Evolutionary conservation across 2,329 filamentous ascomycete genomes (phyloP), one percentile per base, ranked within the genome.

Genomic region (Cladosporium colombiae): DNA sequence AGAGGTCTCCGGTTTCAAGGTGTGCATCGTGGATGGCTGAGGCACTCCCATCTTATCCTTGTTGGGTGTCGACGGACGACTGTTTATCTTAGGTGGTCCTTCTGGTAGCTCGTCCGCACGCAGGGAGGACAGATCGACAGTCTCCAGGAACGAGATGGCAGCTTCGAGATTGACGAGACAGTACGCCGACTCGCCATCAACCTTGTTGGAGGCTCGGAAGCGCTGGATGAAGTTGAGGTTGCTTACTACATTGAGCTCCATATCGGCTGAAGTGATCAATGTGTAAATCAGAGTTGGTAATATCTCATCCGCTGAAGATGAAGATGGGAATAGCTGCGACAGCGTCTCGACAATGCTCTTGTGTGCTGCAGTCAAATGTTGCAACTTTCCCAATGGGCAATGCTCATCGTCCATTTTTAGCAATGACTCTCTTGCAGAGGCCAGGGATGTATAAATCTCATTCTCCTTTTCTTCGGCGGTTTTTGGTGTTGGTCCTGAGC

Each of bases 241-340:
- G 81, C 94, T 98, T 74, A 97, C 92, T 64, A 93, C 90, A 76
- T 93, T 91, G 57, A 98, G 89, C 37, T 89, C 87, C 77, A 95
- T 91, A 0, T 93, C 91, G 0, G 92, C 90, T 53, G 93, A 89
- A 2, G 93, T 97, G 75, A 99, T 96, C 67, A 99, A 85, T 0
- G 93, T 92, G 80, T 96, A 99, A 68, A 99, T 99, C 68, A 99
- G 85, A 78, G 96, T 97, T 0, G 95, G 95, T 77, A 99, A 88
- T 64, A 99, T 96, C 79, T 98, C 95, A 75, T 99, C 95, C 2
- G 95, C 95, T 0, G 95, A 98, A 0, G 95, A 97, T 0, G 86
- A 86, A 0, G 93, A 86, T 10, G 87, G 86, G 64, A 89, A 85
- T 23, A 89, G 79, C 63, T 86, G 84, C 18, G 86, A 88, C 21